Conservation (phyloP, 1,284 basidiomycete genomes). For the Pseudozyma hubeiensis region DNA sequence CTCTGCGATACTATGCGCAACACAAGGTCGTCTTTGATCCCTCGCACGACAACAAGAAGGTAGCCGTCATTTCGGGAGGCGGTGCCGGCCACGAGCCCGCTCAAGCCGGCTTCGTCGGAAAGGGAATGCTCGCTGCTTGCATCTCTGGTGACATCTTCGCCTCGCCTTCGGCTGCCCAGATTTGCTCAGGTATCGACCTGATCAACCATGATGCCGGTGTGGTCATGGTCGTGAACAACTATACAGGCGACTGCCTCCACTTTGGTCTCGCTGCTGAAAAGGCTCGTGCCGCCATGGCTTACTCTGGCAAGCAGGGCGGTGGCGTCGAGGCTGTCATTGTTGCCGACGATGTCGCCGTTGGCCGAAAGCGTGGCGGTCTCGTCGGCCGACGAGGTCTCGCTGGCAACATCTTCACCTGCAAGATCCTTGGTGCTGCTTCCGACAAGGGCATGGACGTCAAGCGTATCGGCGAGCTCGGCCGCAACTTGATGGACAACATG, state of each 20-base stretch:
- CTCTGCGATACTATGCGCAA: slow-evolving; percentile 59
- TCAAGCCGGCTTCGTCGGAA: slow-evolving; percentile 69
- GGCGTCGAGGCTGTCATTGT: slow-evolving; percentile 72
- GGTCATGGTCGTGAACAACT: slow-evolving; percentile 70
- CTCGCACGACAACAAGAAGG: slow-evolving; percentile 69
- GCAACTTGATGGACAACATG: slow-evolving; percentile 73
- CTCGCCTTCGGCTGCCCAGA: slow-evolving; percentile 71
- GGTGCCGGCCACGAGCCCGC: slow-evolving; percentile 71
- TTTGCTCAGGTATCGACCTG: slow-evolving; percentile 70
- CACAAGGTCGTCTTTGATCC: slow-evolving; percentile 67
- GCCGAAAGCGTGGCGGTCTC: slow-evolving; percentile 70
- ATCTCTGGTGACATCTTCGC: slow-evolving; percentile 73
- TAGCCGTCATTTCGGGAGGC: slow-evolving; percentile 71
- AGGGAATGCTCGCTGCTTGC: slow-evolving; percentile 70
- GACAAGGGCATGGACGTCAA: slow-evolving; percentile 59
- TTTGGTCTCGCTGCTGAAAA: slow-evolving; percentile 70
- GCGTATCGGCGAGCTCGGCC: slow-evolving; percentile 70
- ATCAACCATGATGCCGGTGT: slow-evolving; percentile 70
- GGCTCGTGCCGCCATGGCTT: slow-evolving; percentile 62
- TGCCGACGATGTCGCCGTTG: slow-evolving; percentile 72
- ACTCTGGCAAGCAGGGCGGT: slow-evolving; percentile 64
- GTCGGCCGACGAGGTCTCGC: slow-evolving; percentile 71
- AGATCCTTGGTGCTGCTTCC: slow-evolving; percentile 65
- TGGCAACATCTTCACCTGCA: slow-evolving; percentile 69
- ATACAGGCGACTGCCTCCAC: slow-evolving; percentile 71